Evolutionary conservation across 805 yeast genomes (phyloP).

Genomic region (Suhomyces xylopsoci): DNA sequence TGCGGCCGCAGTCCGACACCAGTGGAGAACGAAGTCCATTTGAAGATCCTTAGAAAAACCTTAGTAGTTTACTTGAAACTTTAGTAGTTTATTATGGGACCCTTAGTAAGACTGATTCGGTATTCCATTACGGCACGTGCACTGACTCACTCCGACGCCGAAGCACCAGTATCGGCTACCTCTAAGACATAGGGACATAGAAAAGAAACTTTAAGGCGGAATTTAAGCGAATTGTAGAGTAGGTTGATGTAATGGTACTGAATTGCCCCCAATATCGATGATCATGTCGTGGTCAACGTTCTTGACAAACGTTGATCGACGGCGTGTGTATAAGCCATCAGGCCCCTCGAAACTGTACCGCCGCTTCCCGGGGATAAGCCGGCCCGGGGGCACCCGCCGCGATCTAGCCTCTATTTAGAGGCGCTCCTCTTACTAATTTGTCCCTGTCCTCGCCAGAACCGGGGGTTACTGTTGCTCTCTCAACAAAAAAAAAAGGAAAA

Average conservation of each 20-base stretch:
- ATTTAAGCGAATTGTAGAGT: neutral
- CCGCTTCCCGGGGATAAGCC: neutral
- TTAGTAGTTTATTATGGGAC: neutral
- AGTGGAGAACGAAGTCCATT: constrained; percentile 28
- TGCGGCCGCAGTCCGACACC: constrained; percentile 9
- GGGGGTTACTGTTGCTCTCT: neutral
- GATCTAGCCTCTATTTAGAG: neutral
- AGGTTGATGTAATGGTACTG: neutral
- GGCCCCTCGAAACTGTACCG: neutral
- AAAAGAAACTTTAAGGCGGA: neutral
- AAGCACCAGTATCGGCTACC: neutral
- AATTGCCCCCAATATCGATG: neutral
- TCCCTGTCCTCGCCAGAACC: neutral
- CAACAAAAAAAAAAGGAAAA: neutral
- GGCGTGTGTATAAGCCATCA: neutral
- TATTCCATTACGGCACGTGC: neutral
- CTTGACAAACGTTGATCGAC: neutral
- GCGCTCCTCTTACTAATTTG: neutral
- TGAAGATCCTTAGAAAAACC: constrained; percentile 18
- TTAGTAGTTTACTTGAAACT: no score
- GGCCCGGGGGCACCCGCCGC: constrained; percentile 1
- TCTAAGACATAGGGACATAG: neutral
- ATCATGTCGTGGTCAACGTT: neutral
- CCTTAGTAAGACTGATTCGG: no score
- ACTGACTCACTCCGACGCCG: neutral